Percentiles rank a stretch among this genome's conserved stretches.
phyloP scores from a whole-genome alignment of 2,329 filamentous ascomycete species.

The Parastagonospora nodorum region DNA sequence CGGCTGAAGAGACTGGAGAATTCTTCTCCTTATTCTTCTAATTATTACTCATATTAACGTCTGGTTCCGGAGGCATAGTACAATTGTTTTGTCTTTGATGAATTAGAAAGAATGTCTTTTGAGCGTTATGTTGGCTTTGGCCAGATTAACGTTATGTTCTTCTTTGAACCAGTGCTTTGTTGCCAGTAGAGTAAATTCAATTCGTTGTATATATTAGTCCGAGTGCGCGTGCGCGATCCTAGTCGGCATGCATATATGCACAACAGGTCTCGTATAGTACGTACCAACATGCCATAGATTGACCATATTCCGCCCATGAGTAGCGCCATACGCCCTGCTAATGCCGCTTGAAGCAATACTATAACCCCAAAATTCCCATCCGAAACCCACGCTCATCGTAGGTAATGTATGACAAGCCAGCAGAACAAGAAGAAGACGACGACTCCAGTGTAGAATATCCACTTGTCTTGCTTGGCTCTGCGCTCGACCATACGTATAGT shows the following conservation, averaged over 20 bases:
- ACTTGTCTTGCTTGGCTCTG: conserved; percentile 91
- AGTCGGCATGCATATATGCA: not conserved
- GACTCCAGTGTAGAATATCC: conserved; percentile 92
- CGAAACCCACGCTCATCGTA: conserved; percentile 55
- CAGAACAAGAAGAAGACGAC: conserved; percentile 89
- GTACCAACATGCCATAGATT: not conserved
- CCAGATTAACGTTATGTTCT: no score
- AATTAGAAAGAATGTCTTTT: no score
- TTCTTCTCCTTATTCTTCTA: no score
- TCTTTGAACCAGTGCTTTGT: no score
- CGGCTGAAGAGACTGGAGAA: not conserved
- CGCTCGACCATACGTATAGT: conserved; percentile 97
- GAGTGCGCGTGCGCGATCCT: not conserved
- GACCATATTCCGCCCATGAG: not conserved
- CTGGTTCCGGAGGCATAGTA: not conserved
- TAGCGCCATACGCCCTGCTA: conserved; percentile 2
- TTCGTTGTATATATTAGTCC: not conserved
- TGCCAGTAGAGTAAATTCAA: not conserved
- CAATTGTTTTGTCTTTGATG: no score
- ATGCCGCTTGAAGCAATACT: not conserved
- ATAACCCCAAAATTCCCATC: not conserved
- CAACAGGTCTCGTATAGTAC: not conserved
- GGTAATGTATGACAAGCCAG: conserved; percentile 84
- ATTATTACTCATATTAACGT: no score
- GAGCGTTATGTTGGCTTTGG: no score